Conservation (phyloP, 495 filamentous ascomycete species). For the Haplographium delicatum region DNA sequence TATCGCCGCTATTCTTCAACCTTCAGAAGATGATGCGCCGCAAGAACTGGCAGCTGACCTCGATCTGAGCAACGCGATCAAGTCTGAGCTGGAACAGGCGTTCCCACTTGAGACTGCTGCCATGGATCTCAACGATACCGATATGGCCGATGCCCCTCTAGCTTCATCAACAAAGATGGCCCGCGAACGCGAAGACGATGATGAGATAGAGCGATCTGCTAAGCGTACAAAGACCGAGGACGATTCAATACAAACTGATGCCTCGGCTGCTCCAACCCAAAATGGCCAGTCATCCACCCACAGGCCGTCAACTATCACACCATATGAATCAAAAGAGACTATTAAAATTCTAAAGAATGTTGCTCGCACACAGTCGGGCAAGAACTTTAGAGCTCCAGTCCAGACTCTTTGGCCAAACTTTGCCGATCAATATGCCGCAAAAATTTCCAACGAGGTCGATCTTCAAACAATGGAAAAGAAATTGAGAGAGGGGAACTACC, state of each 20-base stretch:
- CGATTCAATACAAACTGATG: conserved; percentile 8
- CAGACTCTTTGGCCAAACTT: conserved; percentile 41
- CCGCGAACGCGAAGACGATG: conserved; percentile 65
- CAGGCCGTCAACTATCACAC: conserved; percentile 33
- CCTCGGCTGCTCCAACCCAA: background rate
- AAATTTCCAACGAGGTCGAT: conserved; percentile 77
- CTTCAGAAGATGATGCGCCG: background rate
- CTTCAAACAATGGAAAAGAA: conserved; percentile 75
- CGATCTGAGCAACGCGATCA: background rate
- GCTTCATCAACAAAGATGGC: conserved; percentile 48
- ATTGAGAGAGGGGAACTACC: conserved; percentile 62
- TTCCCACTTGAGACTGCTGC: background rate
- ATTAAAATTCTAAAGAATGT: conserved; percentile 56
- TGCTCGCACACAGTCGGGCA: conserved; percentile 74
- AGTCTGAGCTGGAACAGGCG: background rate
- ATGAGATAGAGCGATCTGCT: conserved; percentile 64
- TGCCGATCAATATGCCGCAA: conserved; percentile 59
- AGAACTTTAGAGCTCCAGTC: conserved; percentile 70
- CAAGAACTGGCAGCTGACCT: background rate
- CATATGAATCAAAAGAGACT: conserved; percentile 41
- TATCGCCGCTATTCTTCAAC: background rate
- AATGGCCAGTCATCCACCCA: conserved; percentile 9
- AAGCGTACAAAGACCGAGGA: conserved; percentile 68
- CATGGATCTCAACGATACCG: conserved; percentile 10
- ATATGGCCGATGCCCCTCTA: conserved; percentile 21